Base-by-base conservation (phyloP, 768 basidiomycete genomes). In the Candolleomyces eurysporus region DNA sequence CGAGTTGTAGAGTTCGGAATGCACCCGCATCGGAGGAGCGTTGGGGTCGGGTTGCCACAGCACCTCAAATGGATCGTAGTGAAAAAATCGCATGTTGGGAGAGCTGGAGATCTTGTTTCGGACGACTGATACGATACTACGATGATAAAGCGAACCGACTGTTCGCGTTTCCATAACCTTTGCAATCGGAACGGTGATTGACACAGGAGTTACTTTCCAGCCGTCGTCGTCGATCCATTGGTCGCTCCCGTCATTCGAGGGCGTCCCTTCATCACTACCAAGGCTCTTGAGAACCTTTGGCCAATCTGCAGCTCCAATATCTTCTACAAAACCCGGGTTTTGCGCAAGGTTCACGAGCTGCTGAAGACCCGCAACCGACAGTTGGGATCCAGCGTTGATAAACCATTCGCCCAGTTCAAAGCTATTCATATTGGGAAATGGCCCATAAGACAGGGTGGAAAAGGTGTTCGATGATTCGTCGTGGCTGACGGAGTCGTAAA, bases 1-100 rank as follows among this genome's bases (percentile, higher is more conserved):
- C 10, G 60, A 61, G 46, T 30, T 61, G 26, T 56, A 61, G 5
- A 61, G 43, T 26, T 61, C 60, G 5, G 36, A 42, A 45, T 53
- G 40, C 22, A 60, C 59, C 26, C 59, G 26, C 5, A 42, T 17
- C 11, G 59, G 52, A 30, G 14, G 9, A 13, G n/a, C 16, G n/a
- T 13, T 17, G 10, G 7, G 30, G 8, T 60, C 32, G n/a, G 45
- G 26, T 53, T 60, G 57, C 59, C 59, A 60, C 11, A 52, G 10
- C 30, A 60, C 26, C 21, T 60, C 51, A 26, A 43, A 60, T 6
- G 59, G 59, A 11, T 52, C 36, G 21, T 43, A 55, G 30, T 60
- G 59, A 17, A 60, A 53, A 19, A n/a, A 26, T 8, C 19, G 55
- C 8, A n/a, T 17, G 21, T 45, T 17, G n/a, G 48, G 30, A 30